These are phyloP conservation scores for Heterobasidion occidentale DNA, from an alignment of 1,284 basidiomycete genomes.

Conservation along the genomic window DNA sequence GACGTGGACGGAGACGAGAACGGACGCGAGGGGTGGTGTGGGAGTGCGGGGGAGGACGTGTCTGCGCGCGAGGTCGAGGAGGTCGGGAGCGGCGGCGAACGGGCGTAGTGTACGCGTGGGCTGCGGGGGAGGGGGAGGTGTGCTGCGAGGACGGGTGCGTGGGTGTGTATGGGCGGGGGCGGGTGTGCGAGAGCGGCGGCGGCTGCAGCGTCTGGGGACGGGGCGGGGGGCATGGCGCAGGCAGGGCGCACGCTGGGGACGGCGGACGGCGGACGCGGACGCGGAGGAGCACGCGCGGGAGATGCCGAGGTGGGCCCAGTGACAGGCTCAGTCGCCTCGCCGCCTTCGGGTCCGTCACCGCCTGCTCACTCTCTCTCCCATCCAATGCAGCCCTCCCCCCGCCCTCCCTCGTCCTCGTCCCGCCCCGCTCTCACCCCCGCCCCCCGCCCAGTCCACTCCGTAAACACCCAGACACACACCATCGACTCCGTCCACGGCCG, in stretches of 20 bases:
- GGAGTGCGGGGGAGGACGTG: constrained; percentile 31
- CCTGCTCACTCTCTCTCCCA: constrained; percentile 1
- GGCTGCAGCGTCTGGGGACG: no score
- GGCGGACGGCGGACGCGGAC: constrained; percentile 5
- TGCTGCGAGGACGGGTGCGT: no score
- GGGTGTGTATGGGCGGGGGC: no score
- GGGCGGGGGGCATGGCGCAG: no score
- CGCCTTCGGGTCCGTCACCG: constrained; percentile 1
- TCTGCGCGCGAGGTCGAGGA: constrained; percentile 49
- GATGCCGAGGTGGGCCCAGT: not conserved
- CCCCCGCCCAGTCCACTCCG: constrained; percentile 35
- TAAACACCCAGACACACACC: constrained; percentile 73
- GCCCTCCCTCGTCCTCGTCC: constrained; percentile 52
- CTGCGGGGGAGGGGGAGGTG: no score
- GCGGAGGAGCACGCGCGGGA: constrained; percentile 7
- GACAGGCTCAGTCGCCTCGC: not conserved
- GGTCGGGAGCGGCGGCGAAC: constrained; percentile 27
- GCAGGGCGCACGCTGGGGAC: no score
- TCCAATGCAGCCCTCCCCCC: constrained; percentile 32
- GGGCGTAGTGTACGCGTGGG: constrained; percentile 11
- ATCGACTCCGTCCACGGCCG: constrained; percentile 76
- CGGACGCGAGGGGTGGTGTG: constrained; percentile 33
- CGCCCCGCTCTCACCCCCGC: constrained; percentile 47
- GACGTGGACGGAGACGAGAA: constrained; percentile 43
- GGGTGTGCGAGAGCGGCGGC: no score